Conservation (phyloP, 2,329 filamentous ascomycete genomes). For the Neopestalotiopsis clavispora region DNA sequence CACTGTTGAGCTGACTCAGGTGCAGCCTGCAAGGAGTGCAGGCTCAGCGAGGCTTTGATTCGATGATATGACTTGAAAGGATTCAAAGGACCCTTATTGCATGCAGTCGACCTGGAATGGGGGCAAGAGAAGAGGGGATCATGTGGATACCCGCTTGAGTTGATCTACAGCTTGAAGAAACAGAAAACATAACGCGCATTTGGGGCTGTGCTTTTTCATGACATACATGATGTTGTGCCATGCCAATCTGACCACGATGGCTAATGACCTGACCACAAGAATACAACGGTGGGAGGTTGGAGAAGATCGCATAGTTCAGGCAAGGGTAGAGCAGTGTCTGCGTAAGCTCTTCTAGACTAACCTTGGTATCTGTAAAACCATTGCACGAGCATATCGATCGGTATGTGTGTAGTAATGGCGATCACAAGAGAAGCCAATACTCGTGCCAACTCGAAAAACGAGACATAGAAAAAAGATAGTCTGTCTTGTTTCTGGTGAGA, state of each 20-base stretch:
- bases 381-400: no score
- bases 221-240: background rate
- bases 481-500: no score
- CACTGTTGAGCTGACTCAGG: background rate
- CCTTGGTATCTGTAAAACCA: no score
- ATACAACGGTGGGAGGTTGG: background rate
- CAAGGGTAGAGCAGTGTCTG: no score
- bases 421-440: no score
- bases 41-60: background rate
- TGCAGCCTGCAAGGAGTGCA: background rate
- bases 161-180: background rate
- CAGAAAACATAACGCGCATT: background rate
- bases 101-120: background rate
- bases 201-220: background rate
- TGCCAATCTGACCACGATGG: background rate
- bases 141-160: background rate
- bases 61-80: background rate
- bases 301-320: background rate
- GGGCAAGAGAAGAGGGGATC: background rate
- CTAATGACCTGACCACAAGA: background rate
- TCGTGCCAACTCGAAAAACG: no score
- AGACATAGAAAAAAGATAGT: no score
- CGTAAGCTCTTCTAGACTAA: no score
- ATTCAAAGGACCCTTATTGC: background rate
- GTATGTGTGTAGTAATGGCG: no score